Evolutionary conservation across 2,329 filamentous ascomycete species (phyloP), one percentile per base, ranked within the genome.

Genomic region (Penicillium fuscoglaucum): DNA sequence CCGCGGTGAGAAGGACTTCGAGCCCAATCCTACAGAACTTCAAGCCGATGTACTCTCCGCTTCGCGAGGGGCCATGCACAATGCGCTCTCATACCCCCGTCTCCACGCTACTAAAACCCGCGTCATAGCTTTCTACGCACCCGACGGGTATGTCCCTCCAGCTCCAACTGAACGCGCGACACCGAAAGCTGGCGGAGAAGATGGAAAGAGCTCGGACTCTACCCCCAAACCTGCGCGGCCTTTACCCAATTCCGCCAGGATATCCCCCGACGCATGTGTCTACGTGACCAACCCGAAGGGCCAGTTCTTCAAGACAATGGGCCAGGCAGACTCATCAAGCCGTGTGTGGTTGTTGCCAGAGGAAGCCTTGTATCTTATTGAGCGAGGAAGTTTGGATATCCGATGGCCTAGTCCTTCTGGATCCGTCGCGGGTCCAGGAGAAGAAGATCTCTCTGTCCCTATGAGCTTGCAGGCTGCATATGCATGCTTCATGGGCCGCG

Each of bases 1-100:
- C 65, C 91, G 92, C 63, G 95, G 95, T 60, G 92, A 96, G 74
- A 99, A 99, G 76, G 95, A 99, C 78, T 99, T 97, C 74, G 95
- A 98, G 77, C 88, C 90, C 29, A 92, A 98, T 76, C 90, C 90
- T 48, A 98, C 95, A 2, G 84, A 85, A 33, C 86, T 90, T 33
- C 95, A 99, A 76, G 86, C 88, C 64, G 83, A 84, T 57, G 85
- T 88, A 9, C 86, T 99, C 52, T 89, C 91, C 69, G 85, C 90
- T 47, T 96, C 91, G 61, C 87, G 93, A 55, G 82, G 84, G 66
- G 93, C 93, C 21, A 95, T 99, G 89, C 90, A 96, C 75, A 87
- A 91, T 67, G 93, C 93, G 2, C 82, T 98, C 55, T 83, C 86
- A 52, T 89, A 89, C 72, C 89, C 90, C 49, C 85, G 93, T 50